Evolutionary conservation across 768 basidiomycete species (phyloP), one percentile per base, ranked within the genome.

Genomic region (Naganishia friedmannii): DNA sequence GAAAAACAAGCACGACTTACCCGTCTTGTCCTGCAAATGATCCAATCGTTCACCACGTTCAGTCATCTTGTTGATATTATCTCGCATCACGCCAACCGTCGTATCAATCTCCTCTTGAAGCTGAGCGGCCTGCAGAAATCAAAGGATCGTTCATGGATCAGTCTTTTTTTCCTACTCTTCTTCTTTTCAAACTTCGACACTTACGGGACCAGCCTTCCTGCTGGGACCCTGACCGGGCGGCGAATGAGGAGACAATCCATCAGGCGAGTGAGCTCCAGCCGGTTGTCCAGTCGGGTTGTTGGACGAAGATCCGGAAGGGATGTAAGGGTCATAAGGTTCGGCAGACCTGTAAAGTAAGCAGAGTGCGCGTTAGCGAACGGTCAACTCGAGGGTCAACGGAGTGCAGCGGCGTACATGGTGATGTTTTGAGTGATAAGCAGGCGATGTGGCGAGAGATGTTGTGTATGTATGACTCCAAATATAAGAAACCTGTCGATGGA

Each of bases 31-130:
- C 82, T 97, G 95, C 73, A 98, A 83, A 58, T 90, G 89, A 78
- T 98, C 93, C 73, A 99, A 83, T 74, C 92, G 83, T 83, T 98
- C 95, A 77, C 94, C 94, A 77, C 96, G 84, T 84, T 98, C 93
- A 19, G 93, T 91, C 21, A 81, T 79, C 69, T 77, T 69, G 72
- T 88, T 90, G 77, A 99, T 97, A 82, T 99, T 99, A 75, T 96
- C 92, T 79, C 92, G 86, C 96, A 99, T 99, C 77, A 97, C 93
- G 66, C 88, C 90, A 65, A 97, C 93, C 55, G 96, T 98, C 80
- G 92, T 90, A 80, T 98, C 92, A 75, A 97, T 97, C 83, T 98
- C 93, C 37, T 77, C 77, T 81, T 98, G 95, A 76, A 98, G 95
- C 69, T 90, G 91, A 2, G 92, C 91, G 0, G 94, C 97, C 87